Evolutionary conservation across 768 basidiomycete genomes (phyloP).

Genomic region (Pleurotus tuber-regium): DNA sequence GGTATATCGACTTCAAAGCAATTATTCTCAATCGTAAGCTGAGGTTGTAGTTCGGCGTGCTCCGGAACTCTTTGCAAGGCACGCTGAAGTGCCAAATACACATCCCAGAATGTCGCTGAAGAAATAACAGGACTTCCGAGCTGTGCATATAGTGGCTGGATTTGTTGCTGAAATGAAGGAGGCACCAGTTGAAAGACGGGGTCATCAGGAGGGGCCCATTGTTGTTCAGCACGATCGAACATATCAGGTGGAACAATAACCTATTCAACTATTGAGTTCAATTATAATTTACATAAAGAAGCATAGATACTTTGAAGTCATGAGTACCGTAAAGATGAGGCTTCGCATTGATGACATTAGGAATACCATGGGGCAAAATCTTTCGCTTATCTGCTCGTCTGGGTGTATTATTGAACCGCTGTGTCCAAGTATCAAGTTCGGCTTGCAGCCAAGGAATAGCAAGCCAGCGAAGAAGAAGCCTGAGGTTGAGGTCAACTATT

Average conservation of each 20-base stretch:
- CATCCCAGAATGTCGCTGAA: slow-evolving; percentile 20
- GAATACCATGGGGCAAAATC: slow-evolving; percentile 34
- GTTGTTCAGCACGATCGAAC: slow-evolving; percentile 24
- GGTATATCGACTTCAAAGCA: too few relatives aligned
- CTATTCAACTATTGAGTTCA: too few relatives aligned
- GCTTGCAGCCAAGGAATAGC: slow-evolving; percentile 34
- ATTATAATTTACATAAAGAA: too few relatives aligned
- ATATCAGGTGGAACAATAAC: too few relatives aligned
- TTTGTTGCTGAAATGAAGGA: slow-evolving; percentile 20
- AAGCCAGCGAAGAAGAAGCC: slow-evolving; percentile 32
- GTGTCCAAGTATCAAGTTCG: slow-evolving; percentile 29
- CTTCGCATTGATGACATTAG: slow-evolving; percentile 24
- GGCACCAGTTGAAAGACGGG: slow-evolving; percentile 34
- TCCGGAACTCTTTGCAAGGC: too few relatives aligned
- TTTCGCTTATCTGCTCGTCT: slow-evolving; percentile 27
- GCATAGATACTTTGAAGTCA: slow-evolving; percentile 40
- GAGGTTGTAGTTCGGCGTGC: too few relatives aligned
- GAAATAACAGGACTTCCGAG: slow-evolving; percentile 24
- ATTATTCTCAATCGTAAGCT: too few relatives aligned
- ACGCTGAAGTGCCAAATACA: too few relatives aligned
- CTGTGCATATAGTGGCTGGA: slow-evolving; percentile 14
- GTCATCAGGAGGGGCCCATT: slow-evolving; percentile 30
- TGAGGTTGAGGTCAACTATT: slow-evolving; percentile 5
- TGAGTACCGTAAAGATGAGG: slow-evolving; percentile 24
- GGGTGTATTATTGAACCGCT: slow-evolving; percentile 18